Percentiles rank a stretch among this genome's conserved stretches.
Conservation (phyloP, 345 rosid genomes). For the Kernera saxatilis region DNA sequence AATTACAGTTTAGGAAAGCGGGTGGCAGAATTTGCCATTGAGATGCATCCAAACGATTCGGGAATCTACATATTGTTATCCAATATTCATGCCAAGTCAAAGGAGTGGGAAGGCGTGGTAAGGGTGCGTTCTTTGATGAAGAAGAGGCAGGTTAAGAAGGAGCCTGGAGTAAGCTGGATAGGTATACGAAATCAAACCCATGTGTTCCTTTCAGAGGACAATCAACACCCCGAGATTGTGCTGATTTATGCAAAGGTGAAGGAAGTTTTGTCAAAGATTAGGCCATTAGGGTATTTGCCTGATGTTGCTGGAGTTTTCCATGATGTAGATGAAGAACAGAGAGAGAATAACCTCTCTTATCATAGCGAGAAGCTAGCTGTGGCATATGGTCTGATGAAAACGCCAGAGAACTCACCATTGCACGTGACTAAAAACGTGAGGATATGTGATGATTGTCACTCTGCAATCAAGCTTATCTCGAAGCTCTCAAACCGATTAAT, state of each 20-base stretch:
- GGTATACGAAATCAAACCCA: conserved; percentile 47
- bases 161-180: conserved; percentile 91
- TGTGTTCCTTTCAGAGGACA: conserved; percentile 63
- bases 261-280: conserved; percentile 56
- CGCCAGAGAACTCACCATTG: conserved; percentile 54
- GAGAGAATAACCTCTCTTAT: conserved; percentile 58
- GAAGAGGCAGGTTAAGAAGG: conserved; percentile 59
- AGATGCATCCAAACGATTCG: conserved; percentile 47
- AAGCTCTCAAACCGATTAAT: conserved; percentile 48
- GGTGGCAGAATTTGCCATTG: conserved; percentile 44
- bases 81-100: conserved; percentile 57
- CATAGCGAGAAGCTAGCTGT: conserved; percentile 91
- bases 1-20: conserved; percentile 52
- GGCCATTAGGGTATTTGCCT: conserved; percentile 61
- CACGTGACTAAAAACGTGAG: conserved; percentile 63
- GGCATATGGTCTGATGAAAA: conserved; percentile 68
- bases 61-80: conserved; percentile 45
- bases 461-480: conserved; percentile 68
- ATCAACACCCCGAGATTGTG: conserved; percentile 53
- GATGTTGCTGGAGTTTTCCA: conserved; percentile 53
- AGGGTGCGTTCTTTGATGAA: conserved; percentile 61
- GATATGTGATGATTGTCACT: conserved; percentile 87
- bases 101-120: conserved; percentile 68
- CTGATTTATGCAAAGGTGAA: conserved; percentile 52
- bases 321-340: conserved; percentile 85